These are phyloP conservation scores for Eucalyptus camaldulensis DNA, from an alignment of 345 rosid species.

Conservation along the genomic window DNA sequence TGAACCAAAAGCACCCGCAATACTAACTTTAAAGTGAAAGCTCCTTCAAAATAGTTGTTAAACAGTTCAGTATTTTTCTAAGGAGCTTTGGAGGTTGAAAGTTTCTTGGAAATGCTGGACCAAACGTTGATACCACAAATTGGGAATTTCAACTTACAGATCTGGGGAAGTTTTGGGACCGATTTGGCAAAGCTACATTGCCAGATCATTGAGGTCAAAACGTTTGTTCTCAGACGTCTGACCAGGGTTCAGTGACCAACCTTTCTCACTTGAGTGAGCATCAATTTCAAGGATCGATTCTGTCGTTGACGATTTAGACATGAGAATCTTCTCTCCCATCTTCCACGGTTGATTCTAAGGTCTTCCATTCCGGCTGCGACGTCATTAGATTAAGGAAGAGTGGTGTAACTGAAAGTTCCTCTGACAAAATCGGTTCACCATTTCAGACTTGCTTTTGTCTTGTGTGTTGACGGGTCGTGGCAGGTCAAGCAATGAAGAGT, in stretches of 20 bases:
- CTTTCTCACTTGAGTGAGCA: too few relatives aligned
- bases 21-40: too few relatives aligned
- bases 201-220: neutral
- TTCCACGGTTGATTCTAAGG: neutral
- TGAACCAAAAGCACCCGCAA: too few relatives aligned
- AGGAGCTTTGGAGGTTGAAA: too few relatives aligned
- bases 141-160: neutral
- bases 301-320: neutral
- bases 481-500: neutral
- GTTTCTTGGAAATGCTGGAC: too few relatives aligned
- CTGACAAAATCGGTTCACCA: neutral
- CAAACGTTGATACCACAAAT: neutral
- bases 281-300: neutral
- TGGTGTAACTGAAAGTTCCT: too few relatives aligned
- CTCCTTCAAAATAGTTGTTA: too few relatives aligned
- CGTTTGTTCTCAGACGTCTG: too few relatives aligned
- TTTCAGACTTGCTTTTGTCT: neutral
- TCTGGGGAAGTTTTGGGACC: neutral
- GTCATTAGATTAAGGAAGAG: too few relatives aligned
- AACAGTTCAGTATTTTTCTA: too few relatives aligned
- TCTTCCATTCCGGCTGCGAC: neutral
- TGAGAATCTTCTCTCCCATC: neutral
- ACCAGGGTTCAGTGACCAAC: too few relatives aligned
- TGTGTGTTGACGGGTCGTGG: neutral
- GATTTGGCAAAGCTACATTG: neutral